Evolutionary conservation across 176 grass and related monocot species (phyloP).

Genomic region (Sorghum bicolor): Sorghum_bicolor_NCBIv3 NC_012872.2:55733501-55734000

Average conservation of each 20-base stretch:
- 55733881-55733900: background rate
- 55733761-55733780: constrained; percentile 60
- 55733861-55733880: background rate
- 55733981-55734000: constrained; percentile 27
- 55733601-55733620: constrained; percentile 13
- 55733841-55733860: constrained; percentile 46
- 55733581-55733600: background rate
- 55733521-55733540: constrained; percentile 23
- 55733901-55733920: background rate
- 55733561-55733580: constrained; percentile 21
- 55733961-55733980: constrained; percentile 40
- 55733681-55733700: too few species aligned
- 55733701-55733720: too few species aligned
- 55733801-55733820: constrained; percentile 22
- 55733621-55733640: constrained; percentile 41
- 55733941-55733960: background rate
- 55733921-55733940: background rate
- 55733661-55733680: too few species aligned
- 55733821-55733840: constrained; percentile 9
- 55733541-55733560: constrained; percentile 52
- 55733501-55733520: constrained; percentile 35
- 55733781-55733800: constrained; percentile 27
- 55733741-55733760: background rate
- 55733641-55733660: background rate
- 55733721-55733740: too few species aligned